Base-by-base conservation (phyloP, 2,329 filamentous ascomycete species). In the Ascochyta lentis region DNA sequence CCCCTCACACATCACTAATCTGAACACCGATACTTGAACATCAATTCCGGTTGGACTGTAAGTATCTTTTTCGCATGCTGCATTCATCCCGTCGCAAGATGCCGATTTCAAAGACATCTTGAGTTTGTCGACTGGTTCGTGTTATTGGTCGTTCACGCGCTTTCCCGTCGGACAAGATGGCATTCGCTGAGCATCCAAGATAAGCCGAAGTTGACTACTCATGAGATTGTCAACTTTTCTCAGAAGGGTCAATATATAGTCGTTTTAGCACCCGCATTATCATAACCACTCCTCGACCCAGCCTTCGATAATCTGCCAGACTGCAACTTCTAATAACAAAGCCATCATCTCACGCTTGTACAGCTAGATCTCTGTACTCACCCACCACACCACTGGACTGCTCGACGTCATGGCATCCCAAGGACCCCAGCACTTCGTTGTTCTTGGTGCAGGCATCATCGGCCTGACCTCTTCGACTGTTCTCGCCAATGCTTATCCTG, bases 391-490 rank as follows among this genome's bases (percentile, higher is more conserved):
- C 19, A 29, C 8, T 10, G 27, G 12, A 29, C 27, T 29, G 27
- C 27, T 3, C 37, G 27, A 33, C 50, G 22, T n/a, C n/a, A 67
- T 68, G 67, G 19, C 57, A 23, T 22, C 56, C 6, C 33, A 49
- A 23, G 49, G 62, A 1, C 47, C 42, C 3, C 45, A 60, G 23
- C 49, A 65, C 43, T 66, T 75, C 56, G 56, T 67, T 49, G 54
- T 75, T 49, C 64, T 75, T 2, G 72, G 86, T 42, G 87, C 87
- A 42, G 87, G 88, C 40, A 87, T 90, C 3, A 82, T 85, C 33
- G 87, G 87, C 24, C 79, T 90, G 43, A 89, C 87, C 2, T 87
- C 85, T 1, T 86, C 87, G 16, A 79, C 88, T 27, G 75, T 84
- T 12, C 78, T 90, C 12, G 84, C 85, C 2, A 77, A 80, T 50